Evolutionary conservation across 805 yeast species (phyloP).

Genomic region (Isabelozyma gotoi): DNA sequence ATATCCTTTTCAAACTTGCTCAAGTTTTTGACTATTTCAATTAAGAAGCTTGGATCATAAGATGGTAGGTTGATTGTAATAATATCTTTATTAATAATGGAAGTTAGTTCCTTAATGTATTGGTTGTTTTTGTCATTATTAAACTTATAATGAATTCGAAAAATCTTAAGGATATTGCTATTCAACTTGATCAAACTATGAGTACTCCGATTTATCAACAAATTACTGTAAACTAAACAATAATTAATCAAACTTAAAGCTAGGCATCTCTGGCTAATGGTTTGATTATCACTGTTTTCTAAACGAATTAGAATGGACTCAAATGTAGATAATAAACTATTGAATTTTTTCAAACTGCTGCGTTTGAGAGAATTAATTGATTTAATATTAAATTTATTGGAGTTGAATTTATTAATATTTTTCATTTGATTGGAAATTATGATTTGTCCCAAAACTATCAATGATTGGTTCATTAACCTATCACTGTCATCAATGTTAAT

Average conservation of each 20-base stretch:
- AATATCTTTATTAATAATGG: no score
- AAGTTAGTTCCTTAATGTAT: no score
- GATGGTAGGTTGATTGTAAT: conserved; percentile 20
- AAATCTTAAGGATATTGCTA: conserved; percentile 3
- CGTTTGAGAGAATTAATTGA: conserved; percentile 8
- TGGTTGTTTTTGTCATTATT: background rate
- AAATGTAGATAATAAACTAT: conserved; percentile 7
- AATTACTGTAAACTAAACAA: conserved; percentile 5
- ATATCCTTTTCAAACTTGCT: no score
- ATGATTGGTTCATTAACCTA: conserved; percentile 9
- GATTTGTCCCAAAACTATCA: conserved; percentile 15
- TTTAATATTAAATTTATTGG: background rate
- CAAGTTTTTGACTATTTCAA: conserved; percentile 16
- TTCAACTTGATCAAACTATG: conserved; percentile 9
- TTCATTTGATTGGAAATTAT: conserved; percentile 11
- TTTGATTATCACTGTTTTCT: background rate
- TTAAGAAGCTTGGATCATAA: conserved; percentile 19
- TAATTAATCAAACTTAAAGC: conserved; percentile 3
- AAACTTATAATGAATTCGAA: conserved; percentile 8
- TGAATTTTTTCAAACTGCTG: conserved; percentile 12
- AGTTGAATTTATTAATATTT: background rate
- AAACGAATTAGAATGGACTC: no score
- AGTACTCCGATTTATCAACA: conserved; percentile 9
- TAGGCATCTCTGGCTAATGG: background rate
- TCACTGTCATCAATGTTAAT: background rate